A percentile compares a stretch with the other conserved stretches of the same genome.
phyloP scores from a whole-genome alignment of 139 green algal species.

The Diplosphaera chodatii region DNA sequence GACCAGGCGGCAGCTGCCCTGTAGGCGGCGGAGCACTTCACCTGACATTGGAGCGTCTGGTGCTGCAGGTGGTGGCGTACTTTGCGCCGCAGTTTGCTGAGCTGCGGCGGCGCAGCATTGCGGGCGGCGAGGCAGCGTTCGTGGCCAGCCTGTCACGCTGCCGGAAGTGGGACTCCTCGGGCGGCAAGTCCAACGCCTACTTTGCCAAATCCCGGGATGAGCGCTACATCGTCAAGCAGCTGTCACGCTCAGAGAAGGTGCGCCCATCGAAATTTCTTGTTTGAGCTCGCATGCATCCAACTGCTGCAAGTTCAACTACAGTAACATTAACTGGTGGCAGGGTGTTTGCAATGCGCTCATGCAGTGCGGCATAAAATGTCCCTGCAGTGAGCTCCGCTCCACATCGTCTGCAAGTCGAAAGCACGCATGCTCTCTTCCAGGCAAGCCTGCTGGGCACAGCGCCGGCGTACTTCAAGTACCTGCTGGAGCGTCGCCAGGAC shows the following conservation, averaged over 20 bases:
- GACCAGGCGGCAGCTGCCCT: no score
- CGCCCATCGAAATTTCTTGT: no score
- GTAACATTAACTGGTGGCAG: no score
- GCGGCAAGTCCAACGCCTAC: constrained; percentile 86
- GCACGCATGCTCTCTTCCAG: constrained; percentile 1
- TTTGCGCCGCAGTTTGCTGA: constrained; percentile 84
- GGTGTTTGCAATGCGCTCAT: no score
- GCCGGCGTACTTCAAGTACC: constrained; percentile 34
- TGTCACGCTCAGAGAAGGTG: constrained; percentile 43
- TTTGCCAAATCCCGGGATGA: constrained; percentile 90
- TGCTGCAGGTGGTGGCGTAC: constrained; percentile 64
- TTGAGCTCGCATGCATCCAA: no score
- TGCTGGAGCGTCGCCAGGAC: constrained; percentile 32
- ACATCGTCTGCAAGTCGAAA: no score
- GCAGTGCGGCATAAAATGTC: no score
- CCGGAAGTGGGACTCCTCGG: constrained; percentile 59
- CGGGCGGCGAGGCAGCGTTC: constrained; percentile 70
- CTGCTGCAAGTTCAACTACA: no score
- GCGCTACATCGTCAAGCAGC: constrained; percentile 72
- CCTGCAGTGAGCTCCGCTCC: no score
- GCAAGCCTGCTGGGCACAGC: constrained; percentile 10
- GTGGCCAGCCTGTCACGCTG: constrained; percentile 75
- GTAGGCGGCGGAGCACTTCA: no score
- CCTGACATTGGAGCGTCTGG: no score
- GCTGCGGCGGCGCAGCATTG: constrained; percentile 55